Evolutionary conservation across 2,329 filamentous ascomycete genomes (phyloP).

Genomic region (Aureobasidium namibiae): DNA sequence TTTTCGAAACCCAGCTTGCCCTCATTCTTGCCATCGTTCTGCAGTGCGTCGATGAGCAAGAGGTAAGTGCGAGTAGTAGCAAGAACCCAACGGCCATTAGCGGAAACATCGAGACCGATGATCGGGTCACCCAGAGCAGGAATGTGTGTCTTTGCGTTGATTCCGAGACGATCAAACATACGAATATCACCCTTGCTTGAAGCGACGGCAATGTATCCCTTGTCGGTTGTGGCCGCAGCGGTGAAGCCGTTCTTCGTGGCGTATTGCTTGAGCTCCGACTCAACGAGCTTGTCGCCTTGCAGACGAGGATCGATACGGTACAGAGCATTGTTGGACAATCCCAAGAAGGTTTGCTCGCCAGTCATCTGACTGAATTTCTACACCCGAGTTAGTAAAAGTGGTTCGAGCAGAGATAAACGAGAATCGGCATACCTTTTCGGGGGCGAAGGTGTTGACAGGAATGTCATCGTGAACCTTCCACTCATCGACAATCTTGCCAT

Average conservation of each 20-base stretch:
- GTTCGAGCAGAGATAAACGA: not conserved
- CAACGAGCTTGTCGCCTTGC: slow-evolving; percentile 84
- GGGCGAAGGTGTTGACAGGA: slow-evolving; percentile 81
- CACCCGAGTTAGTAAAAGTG: slow-evolving; percentile 19
- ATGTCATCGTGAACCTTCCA: slow-evolving; percentile 99
- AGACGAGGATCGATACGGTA: slow-evolving; percentile 91
- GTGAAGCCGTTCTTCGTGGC: slow-evolving; percentile 96
- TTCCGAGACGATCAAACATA: slow-evolving; percentile 89
- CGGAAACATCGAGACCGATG: slow-evolving; percentile 87
- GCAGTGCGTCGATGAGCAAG: slow-evolving; percentile 81
- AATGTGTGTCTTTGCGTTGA: slow-evolving; percentile 95
- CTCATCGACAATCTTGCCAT: slow-evolving; percentile 95
- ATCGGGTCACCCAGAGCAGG: slow-evolving; percentile 93
- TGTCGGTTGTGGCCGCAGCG: slow-evolving; percentile 84
- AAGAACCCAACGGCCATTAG: slow-evolving; percentile 90
- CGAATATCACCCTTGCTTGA: slow-evolving; percentile 97
- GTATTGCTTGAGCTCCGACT: slow-evolving; percentile 90
- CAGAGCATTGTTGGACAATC: slow-evolving; percentile 83
- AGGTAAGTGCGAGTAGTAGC: slow-evolving; percentile 93
- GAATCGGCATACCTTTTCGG: slow-evolving; percentile 58
- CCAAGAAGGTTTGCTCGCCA: slow-evolving; percentile 86
- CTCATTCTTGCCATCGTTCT: slow-evolving; percentile 90
- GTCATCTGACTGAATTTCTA: slow-evolving; percentile 97
- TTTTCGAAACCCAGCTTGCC: slow-evolving; percentile 98
- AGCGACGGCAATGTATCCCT: slow-evolving; percentile 92